Percentiles rank a stretch among this genome's conserved stretches.
Conservation (phyloP, 257 asterid species). For the Linderniella brevidens region DNA sequence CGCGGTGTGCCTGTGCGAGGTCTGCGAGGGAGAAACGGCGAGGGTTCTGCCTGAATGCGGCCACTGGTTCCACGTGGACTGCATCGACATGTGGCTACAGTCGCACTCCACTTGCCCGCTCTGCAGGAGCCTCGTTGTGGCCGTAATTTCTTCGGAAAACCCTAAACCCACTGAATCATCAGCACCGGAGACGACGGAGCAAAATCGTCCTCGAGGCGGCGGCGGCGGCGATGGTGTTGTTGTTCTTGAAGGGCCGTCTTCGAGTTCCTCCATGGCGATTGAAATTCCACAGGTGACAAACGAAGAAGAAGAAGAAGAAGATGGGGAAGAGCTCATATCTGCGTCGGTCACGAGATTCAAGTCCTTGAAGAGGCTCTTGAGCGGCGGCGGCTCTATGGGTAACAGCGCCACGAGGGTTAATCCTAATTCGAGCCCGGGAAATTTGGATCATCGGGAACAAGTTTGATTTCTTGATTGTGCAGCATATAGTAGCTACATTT, state of each 20-base stretch:
- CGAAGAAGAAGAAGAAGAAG: conserved; percentile 2
- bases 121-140: conserved; percentile 29
- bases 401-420: too few species aligned
- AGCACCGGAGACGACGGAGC: conserved; percentile 5
- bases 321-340: conserved; percentile 44
- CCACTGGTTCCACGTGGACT: conserved; percentile 46
- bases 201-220: conserved; percentile 8
- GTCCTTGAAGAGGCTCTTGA: conserved; percentile 49
- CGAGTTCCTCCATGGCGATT: conserved; percentile 27
- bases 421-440: conserved; percentile 23
- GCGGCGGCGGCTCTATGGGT: conserved; percentile 37
- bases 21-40: conserved; percentile 29
- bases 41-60: conserved; percentile 36
- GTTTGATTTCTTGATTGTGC: conserved; percentile 12
- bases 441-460: conserved; percentile 32
- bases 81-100: conserved; percentile 57
- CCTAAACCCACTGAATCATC: not conserved
- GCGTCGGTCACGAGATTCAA: conserved; percentile 27
- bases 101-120: conserved; percentile 51
- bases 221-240: too few species aligned
- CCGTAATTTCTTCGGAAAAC: conserved; percentile 1
- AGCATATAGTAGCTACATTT: too few species aligned
- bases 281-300: conserved; percentile 25
- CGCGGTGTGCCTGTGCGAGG: conserved; percentile 30
- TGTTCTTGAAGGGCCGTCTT: conserved; percentile 11